These are phyloP conservation scores for Globisporangium okanoganense DNA, from an alignment of 352 stramenopile genomes.

Conservation along the genomic window DNA sequence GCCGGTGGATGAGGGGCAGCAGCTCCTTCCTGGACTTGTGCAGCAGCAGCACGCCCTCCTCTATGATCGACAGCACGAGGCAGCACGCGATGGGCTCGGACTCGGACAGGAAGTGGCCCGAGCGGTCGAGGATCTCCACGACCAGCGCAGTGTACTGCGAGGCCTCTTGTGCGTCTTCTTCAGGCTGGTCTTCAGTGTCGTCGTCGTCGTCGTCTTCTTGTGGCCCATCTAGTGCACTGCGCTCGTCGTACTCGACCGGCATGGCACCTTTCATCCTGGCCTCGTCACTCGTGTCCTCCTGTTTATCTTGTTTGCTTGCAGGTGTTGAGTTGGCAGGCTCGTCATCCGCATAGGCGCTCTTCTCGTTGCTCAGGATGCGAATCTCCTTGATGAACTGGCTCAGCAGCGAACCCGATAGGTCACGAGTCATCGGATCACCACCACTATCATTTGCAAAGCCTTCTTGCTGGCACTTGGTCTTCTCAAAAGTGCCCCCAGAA, in stretches of 20 bases:
- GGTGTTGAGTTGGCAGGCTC: slow-evolving; percentile 5
- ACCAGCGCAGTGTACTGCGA: slow-evolving; percentile 49
- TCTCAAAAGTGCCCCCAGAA: slow-evolving; percentile 11
- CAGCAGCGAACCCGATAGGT: slow-evolving; percentile 23
- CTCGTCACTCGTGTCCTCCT: slow-evolving; percentile 7
- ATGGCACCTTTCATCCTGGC: slow-evolving; percentile 57
- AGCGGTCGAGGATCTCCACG: slow-evolving; percentile 73
- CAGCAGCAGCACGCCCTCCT: slow-evolving; percentile 56
- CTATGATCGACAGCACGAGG: slow-evolving; percentile 66
- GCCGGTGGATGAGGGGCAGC: slow-evolving; percentile 67
- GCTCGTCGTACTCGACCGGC: slow-evolving; percentile 61
- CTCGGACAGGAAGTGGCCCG: slow-evolving; percentile 70
- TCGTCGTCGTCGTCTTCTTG: slow-evolving; percentile 27
- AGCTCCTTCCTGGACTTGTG: slow-evolving; percentile 38
- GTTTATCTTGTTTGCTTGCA: slow-evolving; percentile 4
- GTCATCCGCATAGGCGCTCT: slow-evolving; percentile 22
- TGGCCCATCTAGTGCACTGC: slow-evolving; percentile 13
- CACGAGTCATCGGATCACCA: not conserved
- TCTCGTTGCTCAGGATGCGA: slow-evolving; percentile 37
- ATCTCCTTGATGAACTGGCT: slow-evolving; percentile 64
- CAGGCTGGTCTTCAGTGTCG: slow-evolving; percentile 12
- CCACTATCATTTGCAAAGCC: too few relatives aligned
- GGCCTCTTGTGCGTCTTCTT: not conserved
- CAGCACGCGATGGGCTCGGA: slow-evolving; percentile 68
- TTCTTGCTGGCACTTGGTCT: not conserved